Conservation (phyloP, 495 filamentous ascomycete species). For the Aspergillus funiculosus region DNA sequence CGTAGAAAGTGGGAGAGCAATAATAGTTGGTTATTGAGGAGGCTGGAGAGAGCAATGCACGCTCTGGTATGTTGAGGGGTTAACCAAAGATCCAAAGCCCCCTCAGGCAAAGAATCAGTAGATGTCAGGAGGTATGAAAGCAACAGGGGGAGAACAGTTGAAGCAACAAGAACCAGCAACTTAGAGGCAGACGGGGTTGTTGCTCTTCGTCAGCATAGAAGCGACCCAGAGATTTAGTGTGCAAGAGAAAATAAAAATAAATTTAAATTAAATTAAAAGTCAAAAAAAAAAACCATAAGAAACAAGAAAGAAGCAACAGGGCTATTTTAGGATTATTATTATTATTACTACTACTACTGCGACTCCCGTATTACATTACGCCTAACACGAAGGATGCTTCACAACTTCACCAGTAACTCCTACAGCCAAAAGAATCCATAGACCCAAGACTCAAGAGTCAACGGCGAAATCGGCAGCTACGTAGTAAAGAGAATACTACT, state of each 20-base stretch:
- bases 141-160: neutral
- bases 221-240: too few relatives aligned
- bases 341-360: too few relatives aligned
- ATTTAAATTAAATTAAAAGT: constrained; percentile 2
- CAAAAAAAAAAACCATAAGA: constrained; percentile 4
- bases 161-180: constrained; percentile 1
- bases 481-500: neutral
- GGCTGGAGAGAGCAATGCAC: neutral
- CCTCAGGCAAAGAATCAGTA: neutral
- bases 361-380: too few relatives aligned
- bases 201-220: too few relatives aligned
- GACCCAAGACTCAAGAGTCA: constrained; percentile 1
- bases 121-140: neutral
- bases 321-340: constrained; percentile 24
- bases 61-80: constrained; percentile 3
- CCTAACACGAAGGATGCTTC: too few relatives aligned
- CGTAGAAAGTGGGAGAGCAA: constrained; percentile 6
- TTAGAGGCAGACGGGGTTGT: too few relatives aligned
- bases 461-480: neutral
- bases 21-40: neutral
- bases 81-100: constrained; percentile 1
- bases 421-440: too few relatives aligned
- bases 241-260: constrained; percentile 6
- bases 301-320: constrained; percentile 10
- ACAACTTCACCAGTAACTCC: too few relatives aligned